phyloP scores from a whole-genome alignment of 805 yeast species.

The Saccharomycopsis sp. region DNA sequence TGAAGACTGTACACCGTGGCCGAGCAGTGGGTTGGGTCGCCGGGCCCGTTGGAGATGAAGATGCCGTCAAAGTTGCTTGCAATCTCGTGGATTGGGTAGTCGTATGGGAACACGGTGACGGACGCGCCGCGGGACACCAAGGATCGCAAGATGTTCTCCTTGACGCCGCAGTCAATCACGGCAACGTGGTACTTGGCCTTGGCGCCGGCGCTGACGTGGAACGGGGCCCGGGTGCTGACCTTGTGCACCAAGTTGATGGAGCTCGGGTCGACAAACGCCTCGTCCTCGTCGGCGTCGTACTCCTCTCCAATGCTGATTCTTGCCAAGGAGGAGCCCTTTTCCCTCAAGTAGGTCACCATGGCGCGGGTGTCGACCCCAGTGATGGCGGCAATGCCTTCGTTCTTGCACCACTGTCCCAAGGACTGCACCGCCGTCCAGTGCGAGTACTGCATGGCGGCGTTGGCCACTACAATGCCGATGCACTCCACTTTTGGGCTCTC shows the following conservation, averaged over 20 bases:
- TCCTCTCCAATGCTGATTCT: constrained; percentile 84
- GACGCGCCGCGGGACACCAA: constrained; percentile 93
- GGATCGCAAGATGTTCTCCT: constrained; percentile 92
- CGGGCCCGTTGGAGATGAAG: constrained; percentile 94
- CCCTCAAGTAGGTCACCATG: constrained; percentile 85
- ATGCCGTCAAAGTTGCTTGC: constrained; percentile 90
- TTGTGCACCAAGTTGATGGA: constrained; percentile 81
- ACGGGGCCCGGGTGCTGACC: constrained; percentile 93
- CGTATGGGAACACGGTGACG: constrained; percentile 92
- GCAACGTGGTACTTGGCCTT: constrained; percentile 70
- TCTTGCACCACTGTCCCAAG: constrained; percentile 89
- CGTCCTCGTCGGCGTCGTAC: constrained; percentile 85
- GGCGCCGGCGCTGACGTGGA: constrained; percentile 62
- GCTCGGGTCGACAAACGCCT: constrained; percentile 86
- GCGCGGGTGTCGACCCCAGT: constrained; percentile 97
- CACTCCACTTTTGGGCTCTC: constrained; percentile 91
- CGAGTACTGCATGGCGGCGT: constrained; percentile 90
- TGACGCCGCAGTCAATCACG: constrained; percentile 95
- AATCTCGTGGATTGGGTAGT: constrained; percentile 84
- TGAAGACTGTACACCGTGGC: constrained; percentile 66
- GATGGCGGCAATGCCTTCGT: constrained; percentile 93
- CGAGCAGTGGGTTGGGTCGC: constrained; percentile 90
- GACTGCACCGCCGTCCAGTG: constrained; percentile 99
- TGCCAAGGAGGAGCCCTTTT: constrained; percentile 91
- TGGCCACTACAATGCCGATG: constrained; percentile 92